Base-by-base conservation (phyloP, 441 rosid species). In the Populus trichocarpa region DNA sequence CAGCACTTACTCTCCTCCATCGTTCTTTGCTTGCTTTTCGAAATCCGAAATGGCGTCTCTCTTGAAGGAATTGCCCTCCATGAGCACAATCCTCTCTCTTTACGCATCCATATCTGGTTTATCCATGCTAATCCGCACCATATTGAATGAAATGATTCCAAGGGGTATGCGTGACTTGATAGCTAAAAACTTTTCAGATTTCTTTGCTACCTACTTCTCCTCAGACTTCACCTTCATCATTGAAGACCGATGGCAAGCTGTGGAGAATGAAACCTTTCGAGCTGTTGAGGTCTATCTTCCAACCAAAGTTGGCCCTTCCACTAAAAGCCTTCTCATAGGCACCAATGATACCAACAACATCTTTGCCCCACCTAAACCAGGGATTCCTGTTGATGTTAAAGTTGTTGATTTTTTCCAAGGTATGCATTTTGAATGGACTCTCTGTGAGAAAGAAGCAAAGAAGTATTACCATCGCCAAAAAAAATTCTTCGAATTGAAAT, bases 161-260 rank as follows among this genome's bases (percentile, higher is more conserved):
- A 73, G 78, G 11, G 61, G 81, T 12, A 23, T 86, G 71, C 61
- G 85, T 23, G 87, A 89, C 1, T 89, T 79, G 82, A 65, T 87
- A 20, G 10, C 78, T 6, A 0, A 65, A n/a, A 85, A 81, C 26
- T 50, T 67, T 12, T 35, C 84, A 30, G 81, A 74, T 40, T 30
- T 74, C 11, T 76, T 81, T 61, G 65, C 80, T 2, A 28, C 69
- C 46, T 71, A 75, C 78, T 86, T 87, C 78, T 82, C 82, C 68
- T 75, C 88, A 0, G 84, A 66, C 46, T 89, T 87, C 85, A 87
- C 88, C 12, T 89, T 86, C 69, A 71, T 87, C 61, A 84, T 89
- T 22, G 92, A 89, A 64, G 87, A 89, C 40, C 77, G 87, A 0
- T 87, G 92, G 90, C 80, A 87, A 65, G 86, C 86, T 13, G 87